Evolutionary conservation across 805 yeast genomes (phyloP).

Genomic region (Candida gorgasii): DNA sequence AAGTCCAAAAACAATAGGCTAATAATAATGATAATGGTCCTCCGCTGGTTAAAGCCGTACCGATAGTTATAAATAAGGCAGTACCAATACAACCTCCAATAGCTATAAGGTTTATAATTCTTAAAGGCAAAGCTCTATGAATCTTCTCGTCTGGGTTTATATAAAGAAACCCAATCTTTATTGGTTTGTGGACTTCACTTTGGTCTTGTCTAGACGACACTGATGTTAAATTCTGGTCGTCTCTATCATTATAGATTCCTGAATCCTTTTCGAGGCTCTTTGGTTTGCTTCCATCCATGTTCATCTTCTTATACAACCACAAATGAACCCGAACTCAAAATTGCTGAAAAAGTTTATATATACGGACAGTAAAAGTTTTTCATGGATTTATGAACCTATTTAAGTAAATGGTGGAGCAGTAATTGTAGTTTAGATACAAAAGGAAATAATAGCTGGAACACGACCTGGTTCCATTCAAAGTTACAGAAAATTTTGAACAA

Average conservation of each 20-base stretch:
- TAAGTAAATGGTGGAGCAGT: not conserved
- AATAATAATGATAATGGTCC: conserved; percentile 39
- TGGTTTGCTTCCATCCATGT: not conserved
- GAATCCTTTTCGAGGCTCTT: conserved; percentile 1
- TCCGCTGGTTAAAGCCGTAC: conserved; percentile 24
- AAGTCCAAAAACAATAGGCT: conserved; percentile 36
- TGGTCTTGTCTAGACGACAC: conserved; percentile 1
- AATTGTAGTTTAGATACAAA: not conserved
- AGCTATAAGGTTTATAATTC: conserved; percentile 21
- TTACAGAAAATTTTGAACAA: not conserved
- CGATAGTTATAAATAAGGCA: conserved; percentile 18
- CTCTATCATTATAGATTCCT: not conserved
- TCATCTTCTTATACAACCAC: too few species aligned
- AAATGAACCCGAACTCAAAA: too few species aligned
- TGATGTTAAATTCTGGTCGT: conserved; percentile 1
- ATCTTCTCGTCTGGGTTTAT: conserved; percentile 14
- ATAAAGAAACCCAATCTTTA: conserved; percentile 9
- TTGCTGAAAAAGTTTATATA: too few species aligned
- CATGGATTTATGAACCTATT: not conserved
- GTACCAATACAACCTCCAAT: conserved; percentile 23
- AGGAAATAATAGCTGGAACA: not conserved
- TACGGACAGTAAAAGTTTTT: not conserved
- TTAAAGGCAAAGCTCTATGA: conserved; percentile 14
- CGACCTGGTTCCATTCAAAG: conserved; percentile 2
- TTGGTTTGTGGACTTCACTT: conserved; percentile 6